Conservation (phyloP, 106 monocot species). For the Dendrobium officinale region DNA sequence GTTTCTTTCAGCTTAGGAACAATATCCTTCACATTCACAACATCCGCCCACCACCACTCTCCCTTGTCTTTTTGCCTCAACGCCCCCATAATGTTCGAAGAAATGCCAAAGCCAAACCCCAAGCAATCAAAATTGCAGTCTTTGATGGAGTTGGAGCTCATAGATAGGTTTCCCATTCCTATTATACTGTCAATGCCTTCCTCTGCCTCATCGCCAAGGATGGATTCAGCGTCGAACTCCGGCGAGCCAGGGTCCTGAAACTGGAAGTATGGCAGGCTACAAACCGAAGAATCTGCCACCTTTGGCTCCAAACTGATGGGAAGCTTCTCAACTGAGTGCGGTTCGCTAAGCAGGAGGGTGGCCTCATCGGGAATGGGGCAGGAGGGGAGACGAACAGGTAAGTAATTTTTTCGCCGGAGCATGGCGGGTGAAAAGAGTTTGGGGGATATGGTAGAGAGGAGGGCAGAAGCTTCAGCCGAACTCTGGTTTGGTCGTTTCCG, state of each 20-base stretch:
- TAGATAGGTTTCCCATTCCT: constrained; percentile 57
- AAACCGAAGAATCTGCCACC: background rate
- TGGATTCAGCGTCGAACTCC: constrained; percentile 67
- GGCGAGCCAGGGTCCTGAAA: constrained; percentile 25
- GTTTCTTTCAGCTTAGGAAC: constrained; percentile 25
- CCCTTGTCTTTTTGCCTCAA: constrained; percentile 28
- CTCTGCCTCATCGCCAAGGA: constrained; percentile 69
- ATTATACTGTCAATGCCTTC: constrained; percentile 88
- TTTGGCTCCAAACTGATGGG: background rate
- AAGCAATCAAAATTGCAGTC: constrained; percentile 20
- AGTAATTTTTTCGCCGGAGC: constrained; percentile 26
- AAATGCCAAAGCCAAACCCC: constrained; percentile 17
- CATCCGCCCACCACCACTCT: constrained; percentile 63
- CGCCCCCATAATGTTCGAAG: constrained; percentile 28
- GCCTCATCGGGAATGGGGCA: constrained; percentile 32
- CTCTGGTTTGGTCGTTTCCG: constrained; percentile 84
- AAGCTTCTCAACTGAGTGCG: constrained; percentile 2
- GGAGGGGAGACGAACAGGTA: constrained; percentile 39
- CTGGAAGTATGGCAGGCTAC: constrained; percentile 15
- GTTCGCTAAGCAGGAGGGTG: constrained; percentile 30
- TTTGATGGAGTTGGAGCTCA: background rate
- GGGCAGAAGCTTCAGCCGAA: constrained; percentile 75
- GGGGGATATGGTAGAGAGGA: constrained; percentile 77
- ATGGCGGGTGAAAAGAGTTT: constrained; percentile 50
- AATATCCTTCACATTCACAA: constrained; percentile 56